Conservation (phyloP, 2,329 filamentous ascomycete species). For the Paraphaeosphaeria minitans region DNA sequence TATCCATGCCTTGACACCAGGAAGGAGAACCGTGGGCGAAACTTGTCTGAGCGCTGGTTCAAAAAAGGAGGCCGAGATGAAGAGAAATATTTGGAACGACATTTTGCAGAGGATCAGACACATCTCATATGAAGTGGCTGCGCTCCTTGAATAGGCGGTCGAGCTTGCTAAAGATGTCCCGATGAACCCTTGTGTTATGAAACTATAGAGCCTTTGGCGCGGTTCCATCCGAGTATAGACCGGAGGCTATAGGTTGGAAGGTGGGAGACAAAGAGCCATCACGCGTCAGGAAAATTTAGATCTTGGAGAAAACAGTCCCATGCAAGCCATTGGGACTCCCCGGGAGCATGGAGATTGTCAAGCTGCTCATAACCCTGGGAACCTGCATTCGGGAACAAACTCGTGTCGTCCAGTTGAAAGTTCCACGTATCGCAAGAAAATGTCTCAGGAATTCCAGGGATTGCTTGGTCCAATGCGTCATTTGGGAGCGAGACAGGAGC, state of each 20-base stretch:
- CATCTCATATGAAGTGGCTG: slow-evolving; percentile 5
- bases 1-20: slow-evolving; percentile 14
- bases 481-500: not conserved
- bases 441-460: not conserved
- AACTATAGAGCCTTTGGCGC: too few species aligned
- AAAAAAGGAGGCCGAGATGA: slow-evolving; percentile 11
- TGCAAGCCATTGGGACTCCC: not conserved
- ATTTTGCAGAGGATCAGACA: slow-evolving; percentile 10
- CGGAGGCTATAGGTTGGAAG: not conserved
- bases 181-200: too few species aligned
- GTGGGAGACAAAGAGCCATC: not conserved
- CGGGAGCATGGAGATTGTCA: not conserved
- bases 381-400: not conserved
- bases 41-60: slow-evolving; percentile 13
- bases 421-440: not conserved
- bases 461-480: not conserved
- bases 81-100: slow-evolving; percentile 15
- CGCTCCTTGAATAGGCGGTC: not conserved
- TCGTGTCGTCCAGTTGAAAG: not conserved
- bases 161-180: not conserved
- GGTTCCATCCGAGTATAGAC: too few species aligned
- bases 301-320: slow-evolving; percentile 14
- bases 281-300: not conserved
- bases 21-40: slow-evolving; percentile 15
- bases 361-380: not conserved